Evolutionary conservation across 2,329 filamentous ascomycete genomes (phyloP).

Genomic region (Claviceps arundinis): DNA sequence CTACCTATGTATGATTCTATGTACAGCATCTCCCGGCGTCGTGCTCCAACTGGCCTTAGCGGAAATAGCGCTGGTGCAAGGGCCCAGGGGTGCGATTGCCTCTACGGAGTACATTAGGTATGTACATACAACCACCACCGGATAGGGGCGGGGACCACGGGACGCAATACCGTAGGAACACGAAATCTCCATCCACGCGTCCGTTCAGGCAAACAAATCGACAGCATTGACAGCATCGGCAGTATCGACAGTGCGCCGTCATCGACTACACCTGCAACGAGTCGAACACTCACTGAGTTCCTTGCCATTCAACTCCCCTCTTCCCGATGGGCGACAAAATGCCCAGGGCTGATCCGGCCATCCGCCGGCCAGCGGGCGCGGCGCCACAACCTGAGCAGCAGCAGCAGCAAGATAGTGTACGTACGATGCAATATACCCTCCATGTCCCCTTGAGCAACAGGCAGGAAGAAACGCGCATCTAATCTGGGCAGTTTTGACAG

Average conservation of each 20-base stretch:
- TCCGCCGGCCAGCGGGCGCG: conserved; percentile 12
- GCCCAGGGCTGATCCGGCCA: neutral
- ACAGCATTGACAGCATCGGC: no score
- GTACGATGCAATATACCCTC: neutral
- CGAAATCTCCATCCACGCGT: neutral
- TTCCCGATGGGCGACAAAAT: neutral
- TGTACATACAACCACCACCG: no score
- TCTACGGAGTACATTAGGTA: no score
- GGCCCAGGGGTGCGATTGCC: no score
- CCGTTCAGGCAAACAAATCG: neutral
- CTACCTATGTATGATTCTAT: no score
- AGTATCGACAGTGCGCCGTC: neutral
- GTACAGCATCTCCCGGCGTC: no score
- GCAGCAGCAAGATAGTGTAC: conserved; percentile 13
- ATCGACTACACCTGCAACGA: neutral
- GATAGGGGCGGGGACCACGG: neutral
- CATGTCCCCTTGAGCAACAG: neutral
- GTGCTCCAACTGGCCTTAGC: no score
- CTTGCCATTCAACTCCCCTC: neutral
- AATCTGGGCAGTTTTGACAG: conserved; percentile 8
- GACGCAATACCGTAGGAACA: no score
- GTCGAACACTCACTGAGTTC: neutral
- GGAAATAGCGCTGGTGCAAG: no score
- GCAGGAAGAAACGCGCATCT: neutral
- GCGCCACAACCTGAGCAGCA: conserved; percentile 5